A percentile compares a stretch with the other conserved stretches of the same genome.
phyloP scores from a whole-genome alignment of 768 basidiomycete species.

The Scleroderma citrinum region DNA sequence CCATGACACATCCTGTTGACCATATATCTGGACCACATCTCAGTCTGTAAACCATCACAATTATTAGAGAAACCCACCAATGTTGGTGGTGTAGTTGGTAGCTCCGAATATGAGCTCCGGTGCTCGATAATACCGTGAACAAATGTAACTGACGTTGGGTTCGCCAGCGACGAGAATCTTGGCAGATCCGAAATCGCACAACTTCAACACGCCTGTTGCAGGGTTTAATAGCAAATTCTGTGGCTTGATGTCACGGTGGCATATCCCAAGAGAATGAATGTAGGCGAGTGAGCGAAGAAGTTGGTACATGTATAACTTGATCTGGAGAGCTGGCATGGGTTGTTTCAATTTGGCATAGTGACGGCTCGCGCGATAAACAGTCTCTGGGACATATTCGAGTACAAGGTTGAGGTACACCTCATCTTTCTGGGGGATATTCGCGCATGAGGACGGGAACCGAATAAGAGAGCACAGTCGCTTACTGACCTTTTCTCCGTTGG shows the following conservation, averaged over 20 bases:
- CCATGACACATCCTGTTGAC: conserved; percentile 99
- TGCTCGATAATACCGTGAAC: conserved; percentile 98
- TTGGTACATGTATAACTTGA: conserved; percentile 99
- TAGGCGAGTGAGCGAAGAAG: conserved; percentile 96
- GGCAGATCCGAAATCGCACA: conserved; percentile 98
- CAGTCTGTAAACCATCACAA: conserved; percentile 2
- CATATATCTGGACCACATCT: conserved; percentile 70
- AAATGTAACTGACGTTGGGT: conserved; percentile 99
- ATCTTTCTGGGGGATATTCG: conserved; percentile 67
- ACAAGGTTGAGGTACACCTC: conserved; percentile 99
- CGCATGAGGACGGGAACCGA: conserved; percentile 6
- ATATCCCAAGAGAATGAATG: conserved; percentile 99
- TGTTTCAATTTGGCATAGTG: conserved; percentile 99
- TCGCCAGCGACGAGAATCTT: conserved; percentile 98
- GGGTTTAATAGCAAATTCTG: conserved; percentile 98
- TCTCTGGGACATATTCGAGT: conserved; percentile 98
- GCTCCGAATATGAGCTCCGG: conserved; percentile 99
- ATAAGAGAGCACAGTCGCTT: conserved; percentile 3
- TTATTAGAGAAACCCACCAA: conserved; percentile 54
- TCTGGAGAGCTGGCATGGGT: conserved; percentile 99
- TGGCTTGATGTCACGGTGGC: conserved; percentile 99
- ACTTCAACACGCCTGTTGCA: conserved; percentile 91
- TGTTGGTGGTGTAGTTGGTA: conserved; percentile 99
- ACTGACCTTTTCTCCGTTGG: conserved; percentile 96
- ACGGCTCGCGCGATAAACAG: conserved; percentile 96